Base-by-base conservation (phyloP, 805 yeast species). In the Maudiozyma saulgeensis region DNA sequence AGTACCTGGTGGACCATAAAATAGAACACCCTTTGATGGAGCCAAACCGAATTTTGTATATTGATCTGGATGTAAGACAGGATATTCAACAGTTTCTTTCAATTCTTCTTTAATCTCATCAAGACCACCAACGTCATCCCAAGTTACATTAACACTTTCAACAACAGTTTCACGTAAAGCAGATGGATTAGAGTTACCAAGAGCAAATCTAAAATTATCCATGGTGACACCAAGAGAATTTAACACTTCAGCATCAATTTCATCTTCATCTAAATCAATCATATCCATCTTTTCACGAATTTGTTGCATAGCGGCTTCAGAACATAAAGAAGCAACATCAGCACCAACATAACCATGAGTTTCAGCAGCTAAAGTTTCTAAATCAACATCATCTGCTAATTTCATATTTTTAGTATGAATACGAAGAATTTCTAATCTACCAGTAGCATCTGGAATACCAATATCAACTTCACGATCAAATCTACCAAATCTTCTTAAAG, bases 271-370 rank as follows among this genome's bases (percentile, higher is more conserved):
- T 42, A 58, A 50, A 51, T 58, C 61, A 60, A 95, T 93, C 56
- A 93, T 76, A 64, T 93, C 99, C 97, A 93, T 90, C 81, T 93
- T 93, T 74, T 93, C 99, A 73, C 99, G 87, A 65, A 93, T 93
- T 76, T 95, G 99, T 78, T 93, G 99, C 99, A 93, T 93, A 51
- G 99, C 99, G 56, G 99, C 99, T 74, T 95, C 99, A n/a, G 97
- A 89, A 78, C 99, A 93, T 64, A 93, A 77, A 7, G 98, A 90
- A 1, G 99, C 99, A 62, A 93, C 76, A 80, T 93, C 99, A 46
- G 97, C 96, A 76, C 99, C 99, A 52, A 93, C 99, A 65, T 90
- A 93, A 75, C 99, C 99, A 67, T 95, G 99, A 38, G 99, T 93
- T 74, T 93, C 99, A 25, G 95, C 75, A 15, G 99, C 98, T 67